Evolutionary conservation across 2,329 filamentous ascomycete genomes (phyloP), one percentile per base, ranked within the genome.

Genomic region (Diaporthe citriasiana): DNA sequence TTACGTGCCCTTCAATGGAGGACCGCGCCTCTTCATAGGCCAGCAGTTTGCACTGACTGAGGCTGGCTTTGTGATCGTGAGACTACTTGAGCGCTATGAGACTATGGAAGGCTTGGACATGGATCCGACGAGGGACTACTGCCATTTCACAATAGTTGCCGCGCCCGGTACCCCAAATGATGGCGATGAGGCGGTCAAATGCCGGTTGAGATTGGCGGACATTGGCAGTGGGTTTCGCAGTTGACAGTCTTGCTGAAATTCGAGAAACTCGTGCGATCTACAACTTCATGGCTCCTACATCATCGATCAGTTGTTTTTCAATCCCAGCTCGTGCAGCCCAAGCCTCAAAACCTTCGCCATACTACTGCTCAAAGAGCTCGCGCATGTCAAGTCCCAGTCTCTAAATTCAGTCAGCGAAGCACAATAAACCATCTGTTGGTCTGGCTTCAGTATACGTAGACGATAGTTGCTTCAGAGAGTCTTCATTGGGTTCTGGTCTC

Each of bases 11-110:
- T 65, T 72, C 59, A 65, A 63, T 33, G 70, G 70, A 7, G 70
- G 57, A 1, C 56, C 70, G 2, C 35, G 59, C 1, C 40, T 63
- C 0, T 71, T 56, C 17, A 60, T 72, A 9, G 57, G 70, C 1
- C 70, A 72, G n/a, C 45, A 53, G 8, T 72, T 63, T 55, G 45
- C 27, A 22, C n/a, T 72, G 35, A 63, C 57, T 1, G 56, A 72
- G 30, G 63, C 45, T 6, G 63, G 63, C 17, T 68, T 27, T n/a
- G 33, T 33, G 4, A 27, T 51, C 4, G 45, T 68, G 4, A 51
- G 63, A 5, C 30, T 68, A 4, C 47, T 68, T 25, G 45, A 53
- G n/a, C 30, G 63, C 3, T 68, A 68, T 3, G 63, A 68, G 12
- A 9, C 22, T 13, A 53, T 68, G 5, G 45, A 68, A 13, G 45